Base-by-base conservation (phyloP, 2,329 filamentous ascomycete genomes). In the Lomentospora prolificans region DNA sequence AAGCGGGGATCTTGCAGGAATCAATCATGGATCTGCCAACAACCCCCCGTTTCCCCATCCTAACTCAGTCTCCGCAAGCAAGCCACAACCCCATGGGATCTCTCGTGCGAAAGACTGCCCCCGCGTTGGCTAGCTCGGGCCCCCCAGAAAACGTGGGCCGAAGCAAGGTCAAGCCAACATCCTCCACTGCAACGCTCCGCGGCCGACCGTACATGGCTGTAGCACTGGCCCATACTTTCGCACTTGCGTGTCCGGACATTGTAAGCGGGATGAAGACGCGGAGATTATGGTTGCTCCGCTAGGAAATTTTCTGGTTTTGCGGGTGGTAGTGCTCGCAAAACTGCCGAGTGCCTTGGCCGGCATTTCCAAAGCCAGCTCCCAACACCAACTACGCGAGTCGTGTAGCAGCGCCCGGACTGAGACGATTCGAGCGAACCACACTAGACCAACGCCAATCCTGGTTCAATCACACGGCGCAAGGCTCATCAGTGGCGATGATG, bases 1-100 rank as follows among this genome's bases (percentile, higher is more conserved):
- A 48, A 48, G 44, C 44, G 44, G 44, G 44, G 44, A 48, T 48
- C 44, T 48, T 48, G 44, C 44, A 48, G 44, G 44, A 48, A 48
- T 48, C 44, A 48, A 48, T 48, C 44, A 48, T 22, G 17, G 22
- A 22, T 27, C n/a, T n/a, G n/a, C n/a, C n/a, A n/a, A n/a, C n/a
- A n/a, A n/a, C n/a, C n/a, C n/a, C n/a, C n/a, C n/a, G n/a, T n/a
- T n/a, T n/a, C n/a, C n/a, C n/a, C n/a, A n/a, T n/a, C n/a, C n/a
- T n/a, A n/a, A n/a, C n/a, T n/a, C n/a, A n/a, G n/a, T n/a, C n/a
- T n/a, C n/a, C n/a, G n/a, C n/a, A n/a, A n/a, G n/a, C n/a, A n/a
- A n/a, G n/a, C n/a, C n/a, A n/a, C n/a, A n/a, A n/a, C n/a, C n/a
- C n/a, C n/a, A n/a, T n/a, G n/a, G n/a, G n/a, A n/a, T n/a, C n/a